Evolutionary conservation across 2,329 filamentous ascomycete species (phyloP), one percentile per base, ranked within the genome.

Genomic region (Hysterium pulicare): DNA sequence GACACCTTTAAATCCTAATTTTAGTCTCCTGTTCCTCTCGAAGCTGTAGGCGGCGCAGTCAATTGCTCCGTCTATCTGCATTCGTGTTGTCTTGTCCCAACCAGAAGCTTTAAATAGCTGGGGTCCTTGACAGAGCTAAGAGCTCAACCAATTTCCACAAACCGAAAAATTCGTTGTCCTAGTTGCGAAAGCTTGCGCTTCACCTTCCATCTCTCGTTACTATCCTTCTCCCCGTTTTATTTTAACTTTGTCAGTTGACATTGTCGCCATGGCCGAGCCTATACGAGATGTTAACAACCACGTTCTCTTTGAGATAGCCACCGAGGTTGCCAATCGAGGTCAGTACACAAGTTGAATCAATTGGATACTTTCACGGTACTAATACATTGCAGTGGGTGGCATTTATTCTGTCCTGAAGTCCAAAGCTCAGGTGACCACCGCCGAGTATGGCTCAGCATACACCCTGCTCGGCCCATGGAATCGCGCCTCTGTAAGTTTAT

Each of bases 391-490:
- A 94, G 93, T 98, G 48, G 93, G 93, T 63, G 93, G 93, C 59
- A 98, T 98, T 72, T 98, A 98, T 77, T 97, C 91, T 13, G 93
- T 98, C 53, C 84, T 98, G 71, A 98, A 98, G 72, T 98, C 93
- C 48, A 98, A 98, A 71, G 91, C 93, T 28, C 91, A 93, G 38
- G 93, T 97, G 48, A 97, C 93, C 33, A 96, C 91, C 1, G 90
- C 90, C 48, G 93, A 98, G 71, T 98, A 97, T 93, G 93, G 93
- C 70, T 90, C 95, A 46, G 83, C 89, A 54, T 98, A 98, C 71
- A 95, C 89, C 21, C 80, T 97, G 53, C 90, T 98, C 66, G 93
- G 93, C 2, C 93, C 93, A 45, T 83, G 95, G 65, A 96, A 97
- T 72, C 84, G 86, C 66, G 80, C 85, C 58, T 96, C 93, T 53